Evolutionary conservation across 257 asterid genomes (phyloP).

Genomic region (Echites panduratus): DNA sequence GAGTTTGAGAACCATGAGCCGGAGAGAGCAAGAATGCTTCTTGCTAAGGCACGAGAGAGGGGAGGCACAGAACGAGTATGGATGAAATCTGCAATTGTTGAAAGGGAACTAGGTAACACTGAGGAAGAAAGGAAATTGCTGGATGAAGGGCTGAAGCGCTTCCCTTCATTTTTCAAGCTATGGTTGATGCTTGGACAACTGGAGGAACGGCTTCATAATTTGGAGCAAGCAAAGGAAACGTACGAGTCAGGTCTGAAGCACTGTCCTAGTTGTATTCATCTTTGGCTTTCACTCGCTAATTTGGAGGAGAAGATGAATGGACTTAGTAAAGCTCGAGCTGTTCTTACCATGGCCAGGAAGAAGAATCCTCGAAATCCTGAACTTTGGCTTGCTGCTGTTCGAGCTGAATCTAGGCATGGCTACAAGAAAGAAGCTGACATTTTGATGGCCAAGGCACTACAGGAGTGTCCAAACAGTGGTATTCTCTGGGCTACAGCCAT

Average conservation of each 20-base stretch:
- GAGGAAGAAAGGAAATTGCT: slow-evolving; percentile 69
- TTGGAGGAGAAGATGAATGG: slow-evolving; percentile 72
- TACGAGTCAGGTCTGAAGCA: slow-evolving; percentile 64
- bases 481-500: slow-evolving; percentile 74
- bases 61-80: slow-evolving; percentile 94
- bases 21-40: slow-evolving; percentile 81
- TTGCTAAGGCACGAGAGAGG: slow-evolving; percentile 86
- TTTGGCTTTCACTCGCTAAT: slow-evolving; percentile 83
- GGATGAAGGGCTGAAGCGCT: slow-evolving; percentile 68
- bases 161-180: slow-evolving; percentile 74
- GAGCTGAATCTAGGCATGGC: slow-evolving; percentile 76
- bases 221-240: slow-evolving; percentile 55
- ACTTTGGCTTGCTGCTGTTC: slow-evolving; percentile 85
- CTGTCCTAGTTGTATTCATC: slow-evolving; percentile 58
- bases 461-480: slow-evolving; percentile 81
- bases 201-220: slow-evolving; percentile 65
- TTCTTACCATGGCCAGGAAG: slow-evolving; percentile 76
- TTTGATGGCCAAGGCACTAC: slow-evolving; percentile 87
- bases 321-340: slow-evolving; percentile 74
- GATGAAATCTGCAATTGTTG: slow-evolving; percentile 95
- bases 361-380: slow-evolving; percentile 74
- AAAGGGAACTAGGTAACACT: slow-evolving; percentile 76
- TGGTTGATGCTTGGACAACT: slow-evolving; percentile 94
- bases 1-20: slow-evolving; percentile 96
- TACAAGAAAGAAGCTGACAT: slow-evolving; percentile 74